Evolutionary conservation across 306 rosid species (phyloP), one percentile per base, ranked within the genome.

Genomic region (Prunus persica): DNA sequence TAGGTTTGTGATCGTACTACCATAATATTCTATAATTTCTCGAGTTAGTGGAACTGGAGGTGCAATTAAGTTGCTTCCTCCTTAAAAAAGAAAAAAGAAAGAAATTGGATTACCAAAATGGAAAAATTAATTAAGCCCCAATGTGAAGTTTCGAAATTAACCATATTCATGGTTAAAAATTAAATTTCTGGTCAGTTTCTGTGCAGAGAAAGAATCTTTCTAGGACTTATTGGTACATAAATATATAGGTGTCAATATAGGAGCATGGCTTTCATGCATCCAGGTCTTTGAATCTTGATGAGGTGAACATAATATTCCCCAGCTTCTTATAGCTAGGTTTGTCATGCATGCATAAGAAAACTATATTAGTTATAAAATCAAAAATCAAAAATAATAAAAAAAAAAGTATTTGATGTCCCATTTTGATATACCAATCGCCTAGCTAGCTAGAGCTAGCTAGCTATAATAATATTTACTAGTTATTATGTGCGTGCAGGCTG

Each of bases 181-280:
- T 28, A 28, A 62, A 38, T 38, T 38, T 38, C 43, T 38, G 6
- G 43, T 25, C 65, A 60, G 38, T 13, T 60, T 60, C 12, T 8
- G 62, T 14, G 51, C 22, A 41, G 65, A 38, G 38, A 34, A 38
- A 72, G 52, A 55, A 38, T 72, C 65, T 55, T 38, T 55, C 6
- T 56, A 8, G 66, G 38, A 14, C 30, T n/a, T 34, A 6, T 34
- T n/a, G 45, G 20, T 32, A 54, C 18, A 60, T 13, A 5, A 7
- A 50, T 28, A 6, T 34, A 14, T 54, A 38, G 22, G 25, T 72
- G 55, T 56, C 76, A 41, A 24, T 72, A 72, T 72, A 72, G 55
- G 25, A 41, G 55, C 67, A 72, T 72, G 76, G 67, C 67, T 57
- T 57, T 61, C 65, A 6, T 49, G 54, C 57, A 13, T 63, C 38